Percentiles rank a stretch among this genome's conserved stretches.
These are phyloP conservation scores for Endocalyx cinctus DNA, from an alignment of 2,329 filamentous ascomycete genomes.

Conservation along the genomic window DNA sequence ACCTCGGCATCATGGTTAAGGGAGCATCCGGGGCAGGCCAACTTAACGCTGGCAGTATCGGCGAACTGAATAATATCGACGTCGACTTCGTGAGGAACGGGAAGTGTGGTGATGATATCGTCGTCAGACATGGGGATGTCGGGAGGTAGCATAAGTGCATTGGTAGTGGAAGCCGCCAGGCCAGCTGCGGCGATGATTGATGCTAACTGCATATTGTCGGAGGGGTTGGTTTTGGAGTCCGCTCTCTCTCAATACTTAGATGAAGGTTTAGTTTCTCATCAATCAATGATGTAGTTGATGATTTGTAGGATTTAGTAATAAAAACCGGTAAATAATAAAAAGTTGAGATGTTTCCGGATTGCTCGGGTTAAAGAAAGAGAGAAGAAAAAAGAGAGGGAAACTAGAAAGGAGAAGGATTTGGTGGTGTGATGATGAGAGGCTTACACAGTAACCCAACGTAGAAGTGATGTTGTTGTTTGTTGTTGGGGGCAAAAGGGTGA, in stretches of 20 bases:
- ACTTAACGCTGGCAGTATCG: constrained; percentile 19
- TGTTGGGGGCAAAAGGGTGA: too few species aligned
- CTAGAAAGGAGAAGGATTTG: too few species aligned
- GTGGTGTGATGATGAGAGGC: too few species aligned
- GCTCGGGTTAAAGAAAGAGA: too few species aligned
- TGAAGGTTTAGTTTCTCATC: not conserved
- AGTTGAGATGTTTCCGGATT: too few species aligned
- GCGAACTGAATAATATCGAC: constrained; percentile 9
- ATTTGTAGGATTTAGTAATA: too few species aligned
- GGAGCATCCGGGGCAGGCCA: constrained; percentile 27
- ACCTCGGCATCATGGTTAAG: constrained; percentile 9
- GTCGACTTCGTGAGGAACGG: constrained; percentile 18
- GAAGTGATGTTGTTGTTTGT: too few species aligned
- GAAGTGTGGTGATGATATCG: constrained; percentile 23
- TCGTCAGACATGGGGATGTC: constrained; percentile 20
- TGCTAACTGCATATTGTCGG: constrained; percentile 28
- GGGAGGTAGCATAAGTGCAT: constrained; percentile 26
- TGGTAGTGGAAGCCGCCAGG: constrained; percentile 28
- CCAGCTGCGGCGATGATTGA: constrained; percentile 28
- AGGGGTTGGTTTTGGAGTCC: too few species aligned
- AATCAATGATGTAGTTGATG: too few species aligned
- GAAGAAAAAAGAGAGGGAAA: too few species aligned
- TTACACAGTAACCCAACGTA: too few species aligned
- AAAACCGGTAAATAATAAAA: too few species aligned
- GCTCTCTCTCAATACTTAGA: not conserved